Evolutionary conservation across 164 flowering plant genomes (phyloP).

Genomic region (Stephania yunnanensis): DNA sequence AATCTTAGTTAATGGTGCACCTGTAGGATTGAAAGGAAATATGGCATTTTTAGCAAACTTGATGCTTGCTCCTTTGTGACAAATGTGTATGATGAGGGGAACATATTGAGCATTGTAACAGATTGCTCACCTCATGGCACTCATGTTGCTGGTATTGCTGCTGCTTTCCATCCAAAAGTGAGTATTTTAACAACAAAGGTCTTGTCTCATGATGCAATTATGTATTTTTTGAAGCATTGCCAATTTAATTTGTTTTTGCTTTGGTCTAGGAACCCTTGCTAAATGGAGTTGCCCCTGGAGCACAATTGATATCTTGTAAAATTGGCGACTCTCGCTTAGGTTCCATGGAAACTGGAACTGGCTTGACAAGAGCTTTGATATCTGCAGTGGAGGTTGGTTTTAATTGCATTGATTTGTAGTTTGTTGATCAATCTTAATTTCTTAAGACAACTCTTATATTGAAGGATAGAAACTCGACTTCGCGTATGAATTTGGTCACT

Average conservation of each 20-base stretch:
- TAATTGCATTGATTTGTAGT: background rate
- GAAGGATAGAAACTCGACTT: no score
- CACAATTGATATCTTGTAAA: constrained; percentile 91
- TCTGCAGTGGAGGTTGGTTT: constrained; percentile 85
- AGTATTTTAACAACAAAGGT: background rate
- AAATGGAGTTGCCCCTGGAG: constrained; percentile 98
- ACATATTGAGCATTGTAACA: constrained; percentile 83
- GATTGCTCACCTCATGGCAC: constrained; percentile 97
- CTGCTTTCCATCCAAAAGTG: constrained; percentile 93
- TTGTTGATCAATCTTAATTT: background rate
- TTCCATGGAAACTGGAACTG: constrained; percentile 99
- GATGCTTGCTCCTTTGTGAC: constrained; percentile 91
- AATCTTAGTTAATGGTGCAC: background rate
- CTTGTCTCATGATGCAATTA: background rate
- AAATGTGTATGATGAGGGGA: constrained; percentile 85
- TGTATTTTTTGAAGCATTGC: background rate
- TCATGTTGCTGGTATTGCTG: constrained; percentile 98
- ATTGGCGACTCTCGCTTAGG: constrained; percentile 93
- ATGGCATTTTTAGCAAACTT: constrained; percentile 83
- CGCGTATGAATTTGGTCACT: no score
- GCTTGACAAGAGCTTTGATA: constrained; percentile 83
- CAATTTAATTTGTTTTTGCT: constrained; percentile 13
- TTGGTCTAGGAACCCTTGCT: constrained; percentile 75
- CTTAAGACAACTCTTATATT: no score
- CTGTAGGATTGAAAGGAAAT: constrained; percentile 75